phyloP scores from a whole-genome alignment of 768 basidiomycete species.

The Agrocybe chaxingu region DNA sequence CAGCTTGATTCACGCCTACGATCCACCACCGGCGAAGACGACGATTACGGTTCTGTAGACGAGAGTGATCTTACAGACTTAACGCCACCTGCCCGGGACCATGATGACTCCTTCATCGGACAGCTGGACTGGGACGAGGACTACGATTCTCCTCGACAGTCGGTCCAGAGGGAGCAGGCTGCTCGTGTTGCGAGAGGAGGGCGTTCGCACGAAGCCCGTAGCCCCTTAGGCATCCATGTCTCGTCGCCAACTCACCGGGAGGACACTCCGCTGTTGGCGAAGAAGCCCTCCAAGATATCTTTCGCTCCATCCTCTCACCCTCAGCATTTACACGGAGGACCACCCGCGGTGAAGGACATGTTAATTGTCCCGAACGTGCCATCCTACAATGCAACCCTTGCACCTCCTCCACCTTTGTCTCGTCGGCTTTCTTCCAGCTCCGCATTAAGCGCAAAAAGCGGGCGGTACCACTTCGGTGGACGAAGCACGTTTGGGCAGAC shows the following conservation, averaged over 20 bases:
- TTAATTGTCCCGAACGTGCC: conserved; percentile 1
- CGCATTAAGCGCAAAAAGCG: conserved; percentile 22
- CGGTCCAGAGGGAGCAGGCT: conserved; percentile 1
- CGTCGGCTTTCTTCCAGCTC: conserved; percentile 33
- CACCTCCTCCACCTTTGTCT: conserved; percentile 14
- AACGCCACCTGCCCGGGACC: conserved; percentile 7
- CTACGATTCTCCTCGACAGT: conserved; percentile 10
- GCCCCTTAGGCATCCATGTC: not conserved
- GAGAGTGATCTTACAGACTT: conserved; percentile 3
- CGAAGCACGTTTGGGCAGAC: conserved; percentile 75
- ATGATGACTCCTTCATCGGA: conserved; percentile 24
- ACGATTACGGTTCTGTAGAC: conserved; percentile 20
- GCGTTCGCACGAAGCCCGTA: not conserved
- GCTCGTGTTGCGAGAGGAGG: not conserved
- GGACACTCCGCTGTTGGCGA: conserved; percentile 38
- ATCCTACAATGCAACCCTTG: conserved; percentile 10
- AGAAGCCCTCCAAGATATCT: conserved; percentile 25
- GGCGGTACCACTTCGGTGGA: conserved; percentile 39
- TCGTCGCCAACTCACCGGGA: conserved; percentile 14
- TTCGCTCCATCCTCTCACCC: conserved; percentile 21
- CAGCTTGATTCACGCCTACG: conserved; percentile 10
- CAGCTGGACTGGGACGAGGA: conserved; percentile 33
- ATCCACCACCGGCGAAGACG: conserved; percentile 18
- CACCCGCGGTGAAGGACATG: not conserved
- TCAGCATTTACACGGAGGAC: conserved; percentile 2